Evolutionary conservation across 1,284 basidiomycete genomes (phyloP).

Genomic region (Peniophora sp.): DNA sequence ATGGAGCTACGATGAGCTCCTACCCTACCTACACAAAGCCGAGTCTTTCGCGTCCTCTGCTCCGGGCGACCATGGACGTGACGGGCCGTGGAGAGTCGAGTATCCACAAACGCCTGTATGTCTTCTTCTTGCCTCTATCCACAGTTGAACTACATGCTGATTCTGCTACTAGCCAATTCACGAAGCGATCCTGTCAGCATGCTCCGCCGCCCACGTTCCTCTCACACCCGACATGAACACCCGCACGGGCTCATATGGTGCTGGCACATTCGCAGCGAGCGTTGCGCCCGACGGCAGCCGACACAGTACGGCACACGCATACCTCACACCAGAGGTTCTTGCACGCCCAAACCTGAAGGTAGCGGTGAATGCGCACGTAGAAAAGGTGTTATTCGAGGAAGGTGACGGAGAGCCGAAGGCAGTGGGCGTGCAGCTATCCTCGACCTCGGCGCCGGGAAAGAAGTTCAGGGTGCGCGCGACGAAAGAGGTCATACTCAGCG

Average conservation of each 20-base stretch:
- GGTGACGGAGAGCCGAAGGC: conserved; percentile 35
- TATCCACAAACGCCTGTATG: background rate
- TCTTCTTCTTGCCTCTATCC: background rate
- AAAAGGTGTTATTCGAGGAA: conserved; percentile 51
- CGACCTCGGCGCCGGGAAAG: conserved; percentile 20
- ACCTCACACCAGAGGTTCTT: conserved; percentile 55
- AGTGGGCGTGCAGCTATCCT: conserved; percentile 52
- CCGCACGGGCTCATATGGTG: background rate
- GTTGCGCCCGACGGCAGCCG: conserved; percentile 7
- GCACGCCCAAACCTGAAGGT: conserved; percentile 56
- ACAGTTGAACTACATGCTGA: background rate
- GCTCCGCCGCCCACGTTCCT: background rate
- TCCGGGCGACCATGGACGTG: background rate
- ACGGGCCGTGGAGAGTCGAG: background rate
- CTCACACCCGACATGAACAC: background rate
- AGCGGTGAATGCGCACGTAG: conserved; percentile 42
- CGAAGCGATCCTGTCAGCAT: background rate
- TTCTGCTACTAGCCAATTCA: background rate
- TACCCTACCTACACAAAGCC: background rate
- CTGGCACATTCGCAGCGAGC: background rate
- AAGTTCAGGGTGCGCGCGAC: conserved; percentile 36
- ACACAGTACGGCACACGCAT: conserved; percentile 51
- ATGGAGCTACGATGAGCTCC: background rate
- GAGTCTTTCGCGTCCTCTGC: background rate
- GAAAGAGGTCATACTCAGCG: conserved; percentile 49